Evolutionary conservation across 495 filamentous ascomycete species (phyloP).

Genomic region (Glarea lozoyensis): DNA sequence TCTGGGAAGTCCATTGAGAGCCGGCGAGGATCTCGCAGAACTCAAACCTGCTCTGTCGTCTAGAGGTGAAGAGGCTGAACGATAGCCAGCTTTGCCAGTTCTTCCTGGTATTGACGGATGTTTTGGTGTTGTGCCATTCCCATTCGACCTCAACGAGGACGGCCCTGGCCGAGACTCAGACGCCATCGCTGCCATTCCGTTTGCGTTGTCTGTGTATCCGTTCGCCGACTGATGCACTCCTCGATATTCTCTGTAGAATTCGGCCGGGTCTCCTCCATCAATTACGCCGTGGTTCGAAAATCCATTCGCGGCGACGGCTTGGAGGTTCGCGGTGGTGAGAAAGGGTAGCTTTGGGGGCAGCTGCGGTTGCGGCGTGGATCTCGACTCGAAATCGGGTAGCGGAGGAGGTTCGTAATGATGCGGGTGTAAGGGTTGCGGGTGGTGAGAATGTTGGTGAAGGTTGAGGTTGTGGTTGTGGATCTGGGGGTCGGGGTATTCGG

Average conservation of each 20-base stretch:
- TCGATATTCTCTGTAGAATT: constrained; percentile 43
- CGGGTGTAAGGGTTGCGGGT: neutral
- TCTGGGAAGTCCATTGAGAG: constrained; percentile 19
- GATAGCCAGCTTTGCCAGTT: constrained; percentile 20
- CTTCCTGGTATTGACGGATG: constrained; percentile 14
- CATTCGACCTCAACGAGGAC: constrained; percentile 17
- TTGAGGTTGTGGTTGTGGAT: constrained; percentile 1
- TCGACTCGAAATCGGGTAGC: constrained; percentile 8
- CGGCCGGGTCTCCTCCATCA: constrained; percentile 32
- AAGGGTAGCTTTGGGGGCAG: constrained; percentile 14
- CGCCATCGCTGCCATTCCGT: constrained; percentile 11
- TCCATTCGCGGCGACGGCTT: constrained; percentile 16
- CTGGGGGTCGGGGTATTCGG: constrained; percentile 7
- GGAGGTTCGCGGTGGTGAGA: constrained; percentile 17
- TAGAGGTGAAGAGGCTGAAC: constrained; percentile 42
- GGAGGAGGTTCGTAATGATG: constrained; percentile 10
- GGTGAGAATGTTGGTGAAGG: neutral
- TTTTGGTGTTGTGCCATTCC: constrained; percentile 20
- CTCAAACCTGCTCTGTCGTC: constrained; percentile 25
- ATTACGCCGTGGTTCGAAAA: constrained; percentile 4
- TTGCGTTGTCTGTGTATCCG: constrained; percentile 23
- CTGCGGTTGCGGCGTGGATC: constrained; percentile 8
- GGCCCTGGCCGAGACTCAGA: constrained; percentile 10
- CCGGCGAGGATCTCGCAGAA: constrained; percentile 21
- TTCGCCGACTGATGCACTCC: constrained; percentile 23